Evolutionary conservation across 2,329 filamentous ascomycete species (phyloP), one percentile per base, ranked within the genome.

Genomic region (Colletotrichum nymphaeae): DNA sequence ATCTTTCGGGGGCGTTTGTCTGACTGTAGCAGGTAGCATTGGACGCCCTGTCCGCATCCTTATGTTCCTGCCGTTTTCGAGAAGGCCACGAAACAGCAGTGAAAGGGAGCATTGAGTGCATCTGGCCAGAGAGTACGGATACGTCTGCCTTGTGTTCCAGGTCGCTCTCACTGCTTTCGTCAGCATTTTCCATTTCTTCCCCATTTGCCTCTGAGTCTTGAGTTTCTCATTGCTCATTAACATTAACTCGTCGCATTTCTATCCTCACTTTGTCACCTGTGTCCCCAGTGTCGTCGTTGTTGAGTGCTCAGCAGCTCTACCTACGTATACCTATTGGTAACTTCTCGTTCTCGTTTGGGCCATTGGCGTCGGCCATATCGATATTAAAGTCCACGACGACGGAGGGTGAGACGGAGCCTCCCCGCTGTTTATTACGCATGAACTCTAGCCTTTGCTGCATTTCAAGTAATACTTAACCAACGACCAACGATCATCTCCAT

Each of bases 1-100:
- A 6, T 42, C 37, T 42, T 42, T 42, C 37, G 37, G 32, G 35
- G 35, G 58, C 24, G 8, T 9, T 24, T 69, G 26, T 58, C 37
- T 59, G 14, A 7, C n/a, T 30, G 24, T 30, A 49, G 62, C 46
- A 53, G 28, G 53, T 58, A 62, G 46, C 57, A 55, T 35, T 7
- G 66, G 66, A 26, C 28, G 68, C 42, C 55, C 19, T 62, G 28
- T 12, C 35, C 32, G 35, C 37, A 35, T 49, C 42, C 52, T 24
- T 62, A 56, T 49, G 67, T 73, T 70, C 56, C 67, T 71, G 56
- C 56, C 67, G 56, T 71, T 73, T 71, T 71, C 71, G 67, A 71
- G 71, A 66, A 73, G 71, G 71, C 67, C 67, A 73, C 71, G 67
- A 73, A 57, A 70, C 67, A 71, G 28, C 60, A 66, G 57, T 71